Base-by-base conservation (phyloP, 2,329 filamentous ascomycete species). In the Parafenestella ontariensis region DNA sequence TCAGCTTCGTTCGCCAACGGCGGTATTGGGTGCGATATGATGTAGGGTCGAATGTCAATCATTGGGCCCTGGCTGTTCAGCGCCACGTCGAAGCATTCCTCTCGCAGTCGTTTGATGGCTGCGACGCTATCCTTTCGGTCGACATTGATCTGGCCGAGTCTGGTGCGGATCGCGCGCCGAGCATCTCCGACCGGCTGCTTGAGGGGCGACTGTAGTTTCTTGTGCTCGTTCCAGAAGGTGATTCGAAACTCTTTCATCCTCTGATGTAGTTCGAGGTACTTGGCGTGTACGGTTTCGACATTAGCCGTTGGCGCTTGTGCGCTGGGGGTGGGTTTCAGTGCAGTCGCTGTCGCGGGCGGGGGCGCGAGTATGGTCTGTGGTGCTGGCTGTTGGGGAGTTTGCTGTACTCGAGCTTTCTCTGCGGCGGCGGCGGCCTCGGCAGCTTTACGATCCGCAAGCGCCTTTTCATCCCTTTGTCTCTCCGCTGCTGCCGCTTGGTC, bases 181-280 rank as follows among this genome's bases (percentile, higher is more conserved):
- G 66, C 58, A 46, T 74, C 65, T 24, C 73, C 72, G 9, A 75
- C 62, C 13, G 58, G 45, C 7, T 29, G 56, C 41, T 75, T 75
- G 2, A 74, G 55, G 1, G 68, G 69, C 29, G 66, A 58, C 5
- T 58, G 56, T 11, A 52, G 58, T 33, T 62, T 52, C 49, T 69
- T 71, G 47, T 64, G 56, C 23, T 68, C 37, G 15, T 71, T 59
- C 50, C 54, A 57, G 48, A 75, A 72, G 7, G 67, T 44, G 5
- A 66, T 67, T 13, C 74, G 66, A 43, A 76, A 74, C n/a, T 62
- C 49, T 56, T 77, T 77, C 66, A 77, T 72, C 5, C 65, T 64
- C 31, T 69, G 55, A 49, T 77, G 74, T 1, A 77, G 59, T 45
- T 66, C 65, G 3, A 77, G 62, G 21, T 76, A 77, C 37, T 72